Base-by-base conservation (phyloP, 2,329 filamentous ascomycete genomes). In the Didymella lethalis region DNA sequence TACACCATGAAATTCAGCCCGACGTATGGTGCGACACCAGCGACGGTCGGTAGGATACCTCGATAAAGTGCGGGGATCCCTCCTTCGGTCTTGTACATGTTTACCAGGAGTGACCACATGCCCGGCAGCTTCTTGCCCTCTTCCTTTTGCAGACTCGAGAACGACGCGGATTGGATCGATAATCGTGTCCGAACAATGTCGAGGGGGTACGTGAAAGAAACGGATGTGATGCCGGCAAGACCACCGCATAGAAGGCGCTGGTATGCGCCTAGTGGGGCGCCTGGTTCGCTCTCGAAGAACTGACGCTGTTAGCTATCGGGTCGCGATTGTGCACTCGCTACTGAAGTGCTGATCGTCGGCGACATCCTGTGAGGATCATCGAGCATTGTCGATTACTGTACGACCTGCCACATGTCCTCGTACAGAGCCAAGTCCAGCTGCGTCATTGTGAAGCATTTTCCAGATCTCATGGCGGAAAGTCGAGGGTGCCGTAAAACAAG, bases 1-100 rank as follows among this genome's bases (percentile, higher is more conserved):
- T 99, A 99, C 6, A 92, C 92, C 93, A 98, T 98, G 78, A 99
- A 99, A 77, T 99, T 99, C 54, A 99, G 83, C 38, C 95, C 95
- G 62, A 99, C 94, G 76, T 98, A 98, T 66, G 95, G 95, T 40
- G 95, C 95, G 32, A 99, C 95, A 48, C 95, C 95, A 40, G 94
- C 92, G 34, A 99, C 89, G 0, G 95, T 99, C 2, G 95, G 95
- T 50, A 97, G 78, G 63, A 99, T 96, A 54, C 95, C 95, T 61
- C 95, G 88, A 76, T 99, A 99, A n/a, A 99, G 82, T 3, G 94
- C 94, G 53, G 82, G 72, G 48, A 95, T 70, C 11, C 95, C 95
- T 32, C 95, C 95, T 80, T 99, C 95, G 4, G 87, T 92, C 76
- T 86, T 91, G 81, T 97, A 97, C 90, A 99, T 98, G 61, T 81